Evolutionary conservation across 1,284 basidiomycete species (phyloP).

Genomic region (Tylopilus orsonianus): DNA sequence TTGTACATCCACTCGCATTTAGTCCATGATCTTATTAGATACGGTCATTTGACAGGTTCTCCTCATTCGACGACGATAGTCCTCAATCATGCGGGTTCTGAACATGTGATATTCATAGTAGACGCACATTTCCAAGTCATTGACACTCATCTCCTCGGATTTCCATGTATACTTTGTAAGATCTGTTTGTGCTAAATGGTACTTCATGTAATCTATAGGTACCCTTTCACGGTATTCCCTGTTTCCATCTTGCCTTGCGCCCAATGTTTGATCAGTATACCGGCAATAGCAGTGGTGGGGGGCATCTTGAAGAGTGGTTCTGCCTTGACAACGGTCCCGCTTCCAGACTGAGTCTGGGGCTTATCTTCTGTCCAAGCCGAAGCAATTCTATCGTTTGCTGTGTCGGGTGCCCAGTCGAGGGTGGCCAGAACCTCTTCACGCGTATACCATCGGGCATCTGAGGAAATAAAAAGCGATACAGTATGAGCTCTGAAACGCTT

Average conservation of each 20-base stretch:
- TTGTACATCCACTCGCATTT: no score
- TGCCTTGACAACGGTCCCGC: constrained; percentile 18
- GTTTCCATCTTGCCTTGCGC: constrained; percentile 44
- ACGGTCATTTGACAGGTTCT: no score
- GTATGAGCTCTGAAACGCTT: constrained; percentile 3
- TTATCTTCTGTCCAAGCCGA: constrained; percentile 24
- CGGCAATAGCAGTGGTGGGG: constrained; percentile 67
- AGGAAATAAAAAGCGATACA: background rate
- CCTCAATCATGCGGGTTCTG: no score
- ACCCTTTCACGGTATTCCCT: constrained; percentile 28
- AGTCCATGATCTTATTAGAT: no score
- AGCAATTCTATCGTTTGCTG: constrained; percentile 27
- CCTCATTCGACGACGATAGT: no score
- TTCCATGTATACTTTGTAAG: background rate
- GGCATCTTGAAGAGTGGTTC: constrained; percentile 66
- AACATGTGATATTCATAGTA: no score
- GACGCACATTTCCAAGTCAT: background rate
- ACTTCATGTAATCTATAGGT: constrained; percentile 14
- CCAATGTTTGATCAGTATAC: constrained; percentile 69
- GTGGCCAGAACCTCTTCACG: constrained; percentile 70
- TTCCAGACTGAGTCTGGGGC: constrained; percentile 11
- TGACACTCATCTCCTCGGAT: background rate
- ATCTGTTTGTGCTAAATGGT: background rate
- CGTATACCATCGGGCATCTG: constrained; percentile 89
- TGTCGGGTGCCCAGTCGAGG: constrained; percentile 51